Conservation (phyloP, 768 basidiomycete species). For the Boletus subparvulus region DNA sequence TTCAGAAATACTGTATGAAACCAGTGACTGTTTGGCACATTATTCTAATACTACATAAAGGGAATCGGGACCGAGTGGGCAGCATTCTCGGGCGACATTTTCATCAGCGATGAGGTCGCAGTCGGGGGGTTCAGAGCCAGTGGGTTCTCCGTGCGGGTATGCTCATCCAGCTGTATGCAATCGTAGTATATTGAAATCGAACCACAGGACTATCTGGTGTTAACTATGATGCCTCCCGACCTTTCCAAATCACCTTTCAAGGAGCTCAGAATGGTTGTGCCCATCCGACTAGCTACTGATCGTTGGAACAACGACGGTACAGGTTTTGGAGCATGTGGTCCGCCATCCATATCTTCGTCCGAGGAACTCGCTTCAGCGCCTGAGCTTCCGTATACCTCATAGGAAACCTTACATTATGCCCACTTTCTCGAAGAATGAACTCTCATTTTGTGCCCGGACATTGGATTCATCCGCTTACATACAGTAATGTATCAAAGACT, state of each 20-base stretch:
- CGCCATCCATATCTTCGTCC: conserved; percentile 21
- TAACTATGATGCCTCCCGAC: conserved; percentile 61
- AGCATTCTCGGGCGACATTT: conserved; percentile 62
- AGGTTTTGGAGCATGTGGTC: conserved; percentile 9
- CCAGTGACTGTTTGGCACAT: not conserved
- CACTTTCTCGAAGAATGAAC: not conserved
- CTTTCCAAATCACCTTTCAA: conserved; percentile 51
- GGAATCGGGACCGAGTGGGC: conserved; percentile 64
- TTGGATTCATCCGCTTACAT: not conserved
- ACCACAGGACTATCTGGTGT: conserved; percentile 64
- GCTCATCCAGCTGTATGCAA: conserved; percentile 7
- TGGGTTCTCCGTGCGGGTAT: conserved; percentile 63
- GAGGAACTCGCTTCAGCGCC: conserved; percentile 23
- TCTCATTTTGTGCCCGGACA: not conserved
- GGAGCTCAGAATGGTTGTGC: conserved; percentile 62
- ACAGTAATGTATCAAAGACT: not conserved
- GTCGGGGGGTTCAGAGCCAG: conserved; percentile 65
- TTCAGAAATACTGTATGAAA: conserved; percentile 52
- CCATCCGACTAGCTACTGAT: conserved; percentile 65
- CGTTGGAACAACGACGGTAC: conserved; percentile 44
- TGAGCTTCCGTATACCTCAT: conserved; percentile 7
- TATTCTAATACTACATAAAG: conserved; percentile 34
- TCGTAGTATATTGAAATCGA: not conserved
- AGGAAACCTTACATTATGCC: not conserved
- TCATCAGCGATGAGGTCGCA: conserved; percentile 46